Conservation (phyloP, 805 yeast genomes). For the Zygoascus biomembranicola region DNA sequence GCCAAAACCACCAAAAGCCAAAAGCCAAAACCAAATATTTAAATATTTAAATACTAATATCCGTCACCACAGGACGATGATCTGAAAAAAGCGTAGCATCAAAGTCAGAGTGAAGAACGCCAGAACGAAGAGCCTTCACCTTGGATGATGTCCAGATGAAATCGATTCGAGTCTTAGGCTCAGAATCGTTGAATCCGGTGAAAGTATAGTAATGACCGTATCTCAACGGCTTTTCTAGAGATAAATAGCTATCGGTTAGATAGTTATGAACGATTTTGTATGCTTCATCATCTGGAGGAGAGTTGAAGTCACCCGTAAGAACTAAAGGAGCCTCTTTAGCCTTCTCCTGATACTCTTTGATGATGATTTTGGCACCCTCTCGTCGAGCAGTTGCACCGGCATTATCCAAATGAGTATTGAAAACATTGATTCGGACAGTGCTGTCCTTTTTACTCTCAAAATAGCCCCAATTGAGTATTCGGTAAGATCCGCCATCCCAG, state of each 20-base stretch:
- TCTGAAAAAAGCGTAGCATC: slow-evolving; percentile 9
- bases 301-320: slow-evolving; percentile 52
- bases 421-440: slow-evolving; percentile 20
- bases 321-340: slow-evolving; percentile 29
- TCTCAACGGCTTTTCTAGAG: slow-evolving; percentile 26
- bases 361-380: slow-evolving; percentile 38
- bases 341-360: slow-evolving; percentile 23
- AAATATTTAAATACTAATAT: slow-evolving; percentile 1
- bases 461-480: slow-evolving; percentile 29
- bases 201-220: slow-evolving; percentile 41
- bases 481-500: slow-evolving; percentile 40
- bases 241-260: slow-evolving; percentile 28
- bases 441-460: slow-evolving; percentile 9
- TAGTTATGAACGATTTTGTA: slow-evolving; percentile 34
- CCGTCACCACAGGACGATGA: slow-evolving; percentile 14
- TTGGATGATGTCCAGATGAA: slow-evolving; percentile 36
- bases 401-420: slow-evolving; percentile 47
- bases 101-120: slow-evolving; percentile 12
- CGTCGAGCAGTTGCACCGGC: slow-evolving; percentile 38
- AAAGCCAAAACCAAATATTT: too few relatives aligned
- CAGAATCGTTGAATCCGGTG: slow-evolving; percentile 38
- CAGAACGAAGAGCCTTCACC: slow-evolving; percentile 8
- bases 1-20: not conserved
- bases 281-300: slow-evolving; percentile 36
- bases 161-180: slow-evolving; percentile 28